Conservation (phyloP, 768 basidiomycete genomes). For the Suillus fuscotomentosus region DNA sequence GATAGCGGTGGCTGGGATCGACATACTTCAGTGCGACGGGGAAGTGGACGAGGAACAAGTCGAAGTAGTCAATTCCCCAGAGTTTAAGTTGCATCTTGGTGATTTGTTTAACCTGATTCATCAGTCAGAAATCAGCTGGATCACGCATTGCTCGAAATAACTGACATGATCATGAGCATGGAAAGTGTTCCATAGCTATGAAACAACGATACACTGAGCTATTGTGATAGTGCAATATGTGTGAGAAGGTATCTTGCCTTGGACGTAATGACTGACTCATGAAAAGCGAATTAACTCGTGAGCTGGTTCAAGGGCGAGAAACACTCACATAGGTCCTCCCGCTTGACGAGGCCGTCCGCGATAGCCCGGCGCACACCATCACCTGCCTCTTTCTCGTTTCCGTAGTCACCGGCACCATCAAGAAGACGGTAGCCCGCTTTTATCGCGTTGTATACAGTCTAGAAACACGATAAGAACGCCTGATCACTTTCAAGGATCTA, state of each 20-base stretch:
- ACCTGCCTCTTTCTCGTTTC: constrained; percentile 85
- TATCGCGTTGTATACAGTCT: constrained; percentile 85
- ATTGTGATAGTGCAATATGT: background rate
- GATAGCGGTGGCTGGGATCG: constrained; percentile 71
- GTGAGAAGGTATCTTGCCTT: constrained; percentile 45
- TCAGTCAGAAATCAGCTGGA: background rate
- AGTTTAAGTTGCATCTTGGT: constrained; percentile 65
- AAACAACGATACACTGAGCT: constrained; percentile 8
- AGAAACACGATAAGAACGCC: background rate
- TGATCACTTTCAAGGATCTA: background rate
- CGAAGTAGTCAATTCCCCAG: constrained; percentile 87
- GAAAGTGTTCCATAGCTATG: constrained; percentile 85
- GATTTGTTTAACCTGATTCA: constrained; percentile 49
- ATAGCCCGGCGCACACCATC: constrained; percentile 79
- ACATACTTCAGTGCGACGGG: constrained; percentile 81
- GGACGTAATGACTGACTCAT: constrained; percentile 68
- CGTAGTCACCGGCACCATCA: constrained; percentile 85
- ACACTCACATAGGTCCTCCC: constrained; percentile 80
- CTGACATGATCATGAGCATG: constrained; percentile 76
- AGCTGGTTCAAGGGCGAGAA: background rate
- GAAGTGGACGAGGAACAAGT: constrained; percentile 83
- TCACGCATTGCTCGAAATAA: background rate
- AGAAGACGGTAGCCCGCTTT: constrained; percentile 85
- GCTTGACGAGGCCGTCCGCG: constrained; percentile 76
- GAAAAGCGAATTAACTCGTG: background rate